Conservation (phyloP, 2,329 filamentous ascomycete species). For the Sordariomycetes sp. region DNA sequence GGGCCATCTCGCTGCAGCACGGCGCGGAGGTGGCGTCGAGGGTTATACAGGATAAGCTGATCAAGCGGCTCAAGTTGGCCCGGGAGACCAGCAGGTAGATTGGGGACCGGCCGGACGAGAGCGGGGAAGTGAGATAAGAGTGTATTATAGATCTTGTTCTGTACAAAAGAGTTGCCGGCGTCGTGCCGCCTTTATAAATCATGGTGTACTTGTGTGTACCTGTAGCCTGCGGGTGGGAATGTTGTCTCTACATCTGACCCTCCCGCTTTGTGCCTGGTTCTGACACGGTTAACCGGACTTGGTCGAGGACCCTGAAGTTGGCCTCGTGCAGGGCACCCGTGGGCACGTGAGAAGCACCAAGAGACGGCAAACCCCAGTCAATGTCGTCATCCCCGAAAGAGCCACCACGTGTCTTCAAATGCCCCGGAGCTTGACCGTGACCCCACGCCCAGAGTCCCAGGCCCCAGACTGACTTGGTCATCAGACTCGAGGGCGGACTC, state of each 20-base stretch:
- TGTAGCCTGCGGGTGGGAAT: background rate
- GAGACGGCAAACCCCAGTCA: background rate
- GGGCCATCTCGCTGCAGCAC: conserved; percentile 78
- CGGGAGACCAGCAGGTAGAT: background rate
- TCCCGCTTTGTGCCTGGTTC: too few relatives aligned
- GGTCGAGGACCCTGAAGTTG: background rate
- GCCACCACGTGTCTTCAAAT: background rate
- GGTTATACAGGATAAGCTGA: conserved; percentile 63
- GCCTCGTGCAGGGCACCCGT: background rate
- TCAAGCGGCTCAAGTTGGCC: conserved; percentile 20
- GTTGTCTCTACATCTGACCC: too few relatives aligned
- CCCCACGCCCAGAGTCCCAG: too few relatives aligned
- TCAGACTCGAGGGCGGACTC: too few relatives aligned
- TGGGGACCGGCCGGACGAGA: background rate
- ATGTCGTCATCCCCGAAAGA: background rate
- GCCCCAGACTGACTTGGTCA: background rate
- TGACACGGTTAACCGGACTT: too few relatives aligned
- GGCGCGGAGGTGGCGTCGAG: conserved; percentile 66
- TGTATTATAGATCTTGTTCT: conserved; percentile 3
- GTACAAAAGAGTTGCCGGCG: conserved; percentile 2
- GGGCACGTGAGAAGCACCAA: background rate
- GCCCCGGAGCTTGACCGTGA: background rate
- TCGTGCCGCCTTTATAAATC: background rate
- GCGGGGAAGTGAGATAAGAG: background rate
- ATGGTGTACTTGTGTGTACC: background rate